Percentiles rank a stretch among this genome's conserved stretches.
Conservation (phyloP, 768 basidiomycete genomes). For the Leucosporidium yakuticum region DNA sequence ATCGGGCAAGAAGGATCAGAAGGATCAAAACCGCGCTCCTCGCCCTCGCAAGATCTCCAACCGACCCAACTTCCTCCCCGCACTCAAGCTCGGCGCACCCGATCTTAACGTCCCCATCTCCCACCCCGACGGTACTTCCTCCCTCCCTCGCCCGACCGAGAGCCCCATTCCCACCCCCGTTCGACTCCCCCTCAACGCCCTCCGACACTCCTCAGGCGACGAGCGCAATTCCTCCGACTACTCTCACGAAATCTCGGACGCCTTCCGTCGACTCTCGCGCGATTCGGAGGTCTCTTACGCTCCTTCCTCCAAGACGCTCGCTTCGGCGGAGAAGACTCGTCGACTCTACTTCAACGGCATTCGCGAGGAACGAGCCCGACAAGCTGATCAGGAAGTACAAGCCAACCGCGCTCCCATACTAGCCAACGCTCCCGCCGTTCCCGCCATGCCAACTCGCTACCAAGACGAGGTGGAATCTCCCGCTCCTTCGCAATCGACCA, state of each 20-base stretch:
- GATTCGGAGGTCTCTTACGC: background rate
- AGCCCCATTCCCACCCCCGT: too few species aligned
- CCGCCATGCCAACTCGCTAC: background rate
- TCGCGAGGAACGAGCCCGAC: background rate
- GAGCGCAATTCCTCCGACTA: too few species aligned
- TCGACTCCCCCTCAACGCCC: too few species aligned
- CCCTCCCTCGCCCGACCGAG: too few species aligned
- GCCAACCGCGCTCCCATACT: background rate
- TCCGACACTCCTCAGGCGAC: too few species aligned
- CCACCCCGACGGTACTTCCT: too few species aligned
- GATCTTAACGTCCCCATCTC: too few species aligned
- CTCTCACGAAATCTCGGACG: background rate
- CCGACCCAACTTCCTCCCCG: too few species aligned
- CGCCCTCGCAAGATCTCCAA: too few species aligned
- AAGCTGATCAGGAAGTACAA: background rate
- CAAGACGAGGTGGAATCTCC: background rate
- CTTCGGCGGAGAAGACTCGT: background rate
- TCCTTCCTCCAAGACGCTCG: background rate
- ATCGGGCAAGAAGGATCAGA: too few species aligned
- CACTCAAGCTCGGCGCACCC: too few species aligned
- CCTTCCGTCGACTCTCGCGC: constrained; percentile 1
- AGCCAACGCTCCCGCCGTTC: background rate
- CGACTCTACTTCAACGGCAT: background rate
- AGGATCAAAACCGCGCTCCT: too few species aligned
- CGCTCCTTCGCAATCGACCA: background rate